Evolutionary conservation across 805 yeast species (phyloP).

Genomic region (Yarrowia sp.): DNA sequence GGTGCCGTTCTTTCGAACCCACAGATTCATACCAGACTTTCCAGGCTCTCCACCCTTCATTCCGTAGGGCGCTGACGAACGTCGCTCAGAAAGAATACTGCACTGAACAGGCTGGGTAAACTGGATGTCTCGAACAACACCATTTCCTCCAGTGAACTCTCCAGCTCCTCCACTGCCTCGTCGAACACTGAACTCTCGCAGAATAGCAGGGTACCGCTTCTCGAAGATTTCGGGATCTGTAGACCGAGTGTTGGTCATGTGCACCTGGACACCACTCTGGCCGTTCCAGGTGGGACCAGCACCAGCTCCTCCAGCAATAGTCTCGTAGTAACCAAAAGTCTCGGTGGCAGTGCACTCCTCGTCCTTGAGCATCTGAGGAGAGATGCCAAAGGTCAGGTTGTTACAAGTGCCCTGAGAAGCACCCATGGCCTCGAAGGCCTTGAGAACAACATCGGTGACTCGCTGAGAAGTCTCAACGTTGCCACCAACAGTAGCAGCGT

Average conservation of each 20-base stretch:
- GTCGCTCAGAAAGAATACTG: constrained; percentile 84
- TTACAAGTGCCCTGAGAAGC: constrained; percentile 97
- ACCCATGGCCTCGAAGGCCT: constrained; percentile 88
- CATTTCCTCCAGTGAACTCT: constrained; percentile 77
- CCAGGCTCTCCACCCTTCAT: constrained; percentile 83
- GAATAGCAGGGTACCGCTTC: constrained; percentile 81
- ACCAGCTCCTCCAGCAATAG: constrained; percentile 95
- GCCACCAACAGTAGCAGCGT: constrained; percentile 94
- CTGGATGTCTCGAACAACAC: constrained; percentile 84
- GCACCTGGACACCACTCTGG: constrained; percentile 87
- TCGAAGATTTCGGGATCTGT: constrained; percentile 92
- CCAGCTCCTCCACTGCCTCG: constrained; percentile 83
- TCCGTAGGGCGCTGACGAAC: constrained; percentile 87
- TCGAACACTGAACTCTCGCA: constrained; percentile 75
- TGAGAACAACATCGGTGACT: constrained; percentile 85
- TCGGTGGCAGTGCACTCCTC: constrained; percentile 54
- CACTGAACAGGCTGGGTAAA: constrained; percentile 75
- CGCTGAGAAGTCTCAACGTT: constrained; percentile 95
- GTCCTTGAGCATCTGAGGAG: constrained; percentile 56
- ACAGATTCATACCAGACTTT: constrained; percentile 67
- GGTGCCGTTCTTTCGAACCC: constrained; percentile 50
- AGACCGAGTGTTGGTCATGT: constrained; percentile 92
- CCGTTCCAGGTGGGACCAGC: constrained; percentile 90
- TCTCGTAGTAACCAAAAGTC: constrained; percentile 91
- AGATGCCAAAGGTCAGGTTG: constrained; percentile 89